phyloP scores from a whole-genome alignment of 768 basidiomycete species.

The Lactarius quietus region DNA sequence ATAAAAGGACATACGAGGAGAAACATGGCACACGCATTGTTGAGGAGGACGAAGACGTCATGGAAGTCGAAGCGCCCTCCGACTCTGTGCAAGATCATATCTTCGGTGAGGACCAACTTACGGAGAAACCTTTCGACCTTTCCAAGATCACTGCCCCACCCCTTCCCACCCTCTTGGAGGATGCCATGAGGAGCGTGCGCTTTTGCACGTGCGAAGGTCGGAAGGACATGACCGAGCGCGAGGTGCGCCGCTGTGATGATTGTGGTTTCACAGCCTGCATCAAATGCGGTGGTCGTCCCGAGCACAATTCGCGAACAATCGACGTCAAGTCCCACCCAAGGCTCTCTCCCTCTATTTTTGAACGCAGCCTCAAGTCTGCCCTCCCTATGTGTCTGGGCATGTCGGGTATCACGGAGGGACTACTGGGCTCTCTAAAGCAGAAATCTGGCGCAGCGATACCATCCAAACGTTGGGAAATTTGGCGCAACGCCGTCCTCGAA shows the following conservation, averaged over 20 bases:
- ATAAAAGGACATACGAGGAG: conserved; percentile 64
- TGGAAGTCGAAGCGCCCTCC: conserved; percentile 47
- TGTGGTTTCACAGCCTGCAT: conserved; percentile 79
- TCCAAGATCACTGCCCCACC: conserved; percentile 45
- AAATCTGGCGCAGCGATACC: conserved; percentile 43
- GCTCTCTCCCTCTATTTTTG: conserved; percentile 68
- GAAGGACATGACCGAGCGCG: conserved; percentile 63
- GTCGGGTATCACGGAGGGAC: conserved; percentile 43
- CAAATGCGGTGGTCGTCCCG: conserved; percentile 87
- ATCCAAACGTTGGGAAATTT: conserved; percentile 58
- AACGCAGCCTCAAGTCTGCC: conserved; percentile 68
- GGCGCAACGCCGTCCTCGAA: conserved; percentile 63
- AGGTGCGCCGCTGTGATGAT: conserved; percentile 65
- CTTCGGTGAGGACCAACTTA: conserved; percentile 67
- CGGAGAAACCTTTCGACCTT: conserved; percentile 63
- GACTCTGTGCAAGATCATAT: conserved; percentile 48
- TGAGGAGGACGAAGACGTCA: conserved; percentile 38
- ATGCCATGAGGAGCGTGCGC: conserved; percentile 68
- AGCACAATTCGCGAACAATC: conserved; percentile 67
- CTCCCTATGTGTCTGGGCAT: conserved; percentile 85
- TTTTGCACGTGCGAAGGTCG: conserved; percentile 93
- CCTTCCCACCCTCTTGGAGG: conserved; percentile 53
- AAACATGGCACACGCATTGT: conserved; percentile 42
- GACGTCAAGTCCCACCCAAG: conserved; percentile 53
- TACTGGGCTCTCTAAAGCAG: conserved; percentile 51